These are phyloP conservation scores for Cyberlindnera americana DNA, from an alignment of 805 yeast genomes.

Conservation along the genomic window DNA sequence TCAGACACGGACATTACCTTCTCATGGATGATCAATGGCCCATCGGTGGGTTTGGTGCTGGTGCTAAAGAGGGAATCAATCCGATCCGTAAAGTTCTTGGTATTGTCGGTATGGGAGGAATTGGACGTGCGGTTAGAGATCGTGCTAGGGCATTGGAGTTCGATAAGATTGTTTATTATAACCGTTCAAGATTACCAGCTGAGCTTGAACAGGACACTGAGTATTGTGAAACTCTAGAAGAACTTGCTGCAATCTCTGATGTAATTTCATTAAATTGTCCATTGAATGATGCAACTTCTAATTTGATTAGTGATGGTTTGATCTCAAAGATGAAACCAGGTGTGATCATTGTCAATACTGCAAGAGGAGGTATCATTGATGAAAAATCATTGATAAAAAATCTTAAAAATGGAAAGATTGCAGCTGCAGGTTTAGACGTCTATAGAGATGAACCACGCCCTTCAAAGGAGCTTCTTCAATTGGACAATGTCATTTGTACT, in stretches of 20 bases:
- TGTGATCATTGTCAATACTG: constrained; percentile 49
- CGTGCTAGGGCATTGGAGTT: constrained; percentile 48
- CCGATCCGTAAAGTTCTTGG: constrained; percentile 50
- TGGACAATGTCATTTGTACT: constrained; percentile 43
- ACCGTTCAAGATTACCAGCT: constrained; percentile 38
- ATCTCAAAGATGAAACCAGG: constrained; percentile 37
- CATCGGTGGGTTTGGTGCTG: constrained; percentile 33
- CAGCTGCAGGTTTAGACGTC: constrained; percentile 57
- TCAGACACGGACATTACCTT: constrained; percentile 32
- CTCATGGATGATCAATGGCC: constrained; percentile 29
- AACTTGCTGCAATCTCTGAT: constrained; percentile 40
- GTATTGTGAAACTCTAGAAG: constrained; percentile 25
- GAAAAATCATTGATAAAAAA: constrained; percentile 44
- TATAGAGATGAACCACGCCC: constrained; percentile 48
- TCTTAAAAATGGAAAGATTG: constrained; percentile 39
- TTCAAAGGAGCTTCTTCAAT: constrained; percentile 20
- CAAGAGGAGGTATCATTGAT: constrained; percentile 52
- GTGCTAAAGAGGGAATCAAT: constrained; percentile 35
- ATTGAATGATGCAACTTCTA: constrained; percentile 46
- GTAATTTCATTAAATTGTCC: constrained; percentile 54
- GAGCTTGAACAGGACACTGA: constrained; percentile 43
- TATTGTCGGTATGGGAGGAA: constrained; percentile 55
- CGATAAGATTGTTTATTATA: constrained; percentile 50
- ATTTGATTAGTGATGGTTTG: constrained; percentile 40
- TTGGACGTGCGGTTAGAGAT: constrained; percentile 48